Evolutionary conservation across 1,284 basidiomycete species (phyloP).

Genomic region (Microbotryum saponariae): DNA sequence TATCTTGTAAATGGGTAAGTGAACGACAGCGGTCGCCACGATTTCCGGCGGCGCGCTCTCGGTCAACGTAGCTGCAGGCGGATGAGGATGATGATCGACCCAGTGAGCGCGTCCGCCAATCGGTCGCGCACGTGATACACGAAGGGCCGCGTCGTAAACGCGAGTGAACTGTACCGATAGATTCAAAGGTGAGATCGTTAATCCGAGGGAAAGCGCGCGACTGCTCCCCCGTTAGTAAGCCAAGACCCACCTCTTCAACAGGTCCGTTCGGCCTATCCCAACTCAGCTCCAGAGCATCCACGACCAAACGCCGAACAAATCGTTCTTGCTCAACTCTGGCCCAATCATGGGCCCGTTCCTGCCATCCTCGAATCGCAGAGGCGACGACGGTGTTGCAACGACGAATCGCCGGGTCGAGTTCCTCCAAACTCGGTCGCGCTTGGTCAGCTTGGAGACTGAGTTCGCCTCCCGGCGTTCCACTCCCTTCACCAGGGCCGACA

Average conservation of each 20-base stretch:
- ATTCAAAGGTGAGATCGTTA: neutral
- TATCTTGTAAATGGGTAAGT: conserved; percentile 10
- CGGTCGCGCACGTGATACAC: neutral
- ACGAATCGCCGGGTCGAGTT: conserved; percentile 4
- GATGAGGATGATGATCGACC: neutral
- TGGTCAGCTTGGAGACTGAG: conserved; percentile 8
- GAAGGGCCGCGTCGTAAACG: conserved; percentile 10
- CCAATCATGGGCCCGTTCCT: neutral
- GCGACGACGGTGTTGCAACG: neutral
- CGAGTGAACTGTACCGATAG: conserved; percentile 11
- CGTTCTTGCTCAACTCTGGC: conserved; percentile 1
- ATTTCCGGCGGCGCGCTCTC: neutral
- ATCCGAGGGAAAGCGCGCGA: neutral
- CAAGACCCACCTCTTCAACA: conserved; percentile 19
- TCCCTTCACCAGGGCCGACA: neutral
- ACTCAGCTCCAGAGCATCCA: conserved; percentile 8
- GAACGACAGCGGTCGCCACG: neutral
- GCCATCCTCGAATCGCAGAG: conserved; percentile 1
- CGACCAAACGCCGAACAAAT: conserved; percentile 11
- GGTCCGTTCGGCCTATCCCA: conserved; percentile 19
- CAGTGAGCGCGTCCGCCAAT: conserved; percentile 1
- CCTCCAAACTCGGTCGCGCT: conserved; percentile 6
- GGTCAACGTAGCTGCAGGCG: neutral
- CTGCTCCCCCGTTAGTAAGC: too few relatives aligned
- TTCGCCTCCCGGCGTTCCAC: neutral